Conservation (phyloP, 1,284 basidiomycete genomes). For the Neonothopanus nambi region DNA sequence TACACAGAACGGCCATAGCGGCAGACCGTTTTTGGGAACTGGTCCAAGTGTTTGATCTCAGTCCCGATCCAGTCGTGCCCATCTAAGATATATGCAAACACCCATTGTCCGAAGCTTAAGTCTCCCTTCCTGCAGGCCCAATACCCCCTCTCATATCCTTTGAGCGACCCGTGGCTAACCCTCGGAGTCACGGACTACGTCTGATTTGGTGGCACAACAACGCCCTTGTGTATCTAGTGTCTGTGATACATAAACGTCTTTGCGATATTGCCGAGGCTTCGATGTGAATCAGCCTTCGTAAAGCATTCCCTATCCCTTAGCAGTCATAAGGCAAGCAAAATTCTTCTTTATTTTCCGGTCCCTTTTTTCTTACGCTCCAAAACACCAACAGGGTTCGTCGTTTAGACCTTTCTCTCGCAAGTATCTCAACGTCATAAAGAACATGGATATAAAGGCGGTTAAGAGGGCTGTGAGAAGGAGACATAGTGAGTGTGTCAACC, state of each 20-base stretch:
- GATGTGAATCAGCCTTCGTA: slow-evolving; percentile 5
- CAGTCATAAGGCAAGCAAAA: neutral
- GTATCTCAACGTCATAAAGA: neutral
- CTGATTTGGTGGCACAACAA: neutral
- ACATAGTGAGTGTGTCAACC: slow-evolving; percentile 9
- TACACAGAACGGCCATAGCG: no score
- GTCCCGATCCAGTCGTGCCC: no score
- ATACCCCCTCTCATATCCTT: no score
- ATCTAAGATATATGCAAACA: no score
- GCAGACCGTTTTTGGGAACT: no score
- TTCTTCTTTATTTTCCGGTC: neutral
- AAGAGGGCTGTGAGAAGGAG: slow-evolving; percentile 5
- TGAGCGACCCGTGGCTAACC: no score
- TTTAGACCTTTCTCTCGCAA: neutral
- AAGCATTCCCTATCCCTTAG: neutral
- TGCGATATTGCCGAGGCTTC: slow-evolving; percentile 1
- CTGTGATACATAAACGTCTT: slow-evolving; percentile 7
- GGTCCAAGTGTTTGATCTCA: no score
- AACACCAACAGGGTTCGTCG: neutral
- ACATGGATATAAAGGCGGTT: neutral
- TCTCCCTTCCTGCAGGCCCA: no score
- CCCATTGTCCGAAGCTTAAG: no score
- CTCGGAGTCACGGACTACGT: neutral
- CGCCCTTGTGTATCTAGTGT: slow-evolving; percentile 4
- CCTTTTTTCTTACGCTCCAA: neutral